Base-by-base conservation (phyloP, 768 basidiomycete species). In the Trametes cubensis region DNA sequence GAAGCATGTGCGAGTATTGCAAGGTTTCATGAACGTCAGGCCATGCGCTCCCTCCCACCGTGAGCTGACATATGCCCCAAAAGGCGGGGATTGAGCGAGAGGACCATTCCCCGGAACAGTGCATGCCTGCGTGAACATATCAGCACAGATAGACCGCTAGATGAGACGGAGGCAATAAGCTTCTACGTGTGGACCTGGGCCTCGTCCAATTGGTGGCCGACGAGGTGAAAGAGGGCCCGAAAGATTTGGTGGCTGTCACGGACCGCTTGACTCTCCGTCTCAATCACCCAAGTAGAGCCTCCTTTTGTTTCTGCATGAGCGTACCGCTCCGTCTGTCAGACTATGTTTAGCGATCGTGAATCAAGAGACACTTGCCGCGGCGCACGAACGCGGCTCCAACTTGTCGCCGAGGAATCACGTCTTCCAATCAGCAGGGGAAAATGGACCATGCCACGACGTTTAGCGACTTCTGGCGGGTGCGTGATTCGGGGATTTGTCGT, bases 331-430 rank as follows among this genome's bases (percentile, higher is more conserved):
- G 11, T 15, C 18, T 50, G 58, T 30, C 49, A 59, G 58, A 44
- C 50, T 42, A 28, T 45, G 58, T 59, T 59, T 18, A 6, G 49
- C 41, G 58, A 59, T 59, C 41, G 49, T 20, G n/a, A 30, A 5
- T 50, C 38, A 39, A 40, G 41, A 34, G 41, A 25, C 41, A 52
- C 48, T n/a, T 41, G 28, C 47, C 48, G 26, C 48, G 49, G 40
- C 13, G n/a, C 8, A 23, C 44, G 20, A 25, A 45, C 17, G 38
- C 38, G 49, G 49, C 49, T 45, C 44, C n/a, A 39, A 14, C 5
- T 6, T 30, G 26, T 28, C 42, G 18, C 42, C 44, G 18, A 30
- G 17, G 25, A 7, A 48, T 4, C 25, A 40, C 25, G n/a, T 18
- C 13, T 17, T 40, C 11, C 6, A 28, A 40, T 51, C 49, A 59